Percentiles rank a stretch among this genome's conserved stretches.
Evolutionary conservation across 2,329 filamentous ascomycete genomes (phyloP).

Genomic region (Exophiala phaeomuriformis): DNA sequence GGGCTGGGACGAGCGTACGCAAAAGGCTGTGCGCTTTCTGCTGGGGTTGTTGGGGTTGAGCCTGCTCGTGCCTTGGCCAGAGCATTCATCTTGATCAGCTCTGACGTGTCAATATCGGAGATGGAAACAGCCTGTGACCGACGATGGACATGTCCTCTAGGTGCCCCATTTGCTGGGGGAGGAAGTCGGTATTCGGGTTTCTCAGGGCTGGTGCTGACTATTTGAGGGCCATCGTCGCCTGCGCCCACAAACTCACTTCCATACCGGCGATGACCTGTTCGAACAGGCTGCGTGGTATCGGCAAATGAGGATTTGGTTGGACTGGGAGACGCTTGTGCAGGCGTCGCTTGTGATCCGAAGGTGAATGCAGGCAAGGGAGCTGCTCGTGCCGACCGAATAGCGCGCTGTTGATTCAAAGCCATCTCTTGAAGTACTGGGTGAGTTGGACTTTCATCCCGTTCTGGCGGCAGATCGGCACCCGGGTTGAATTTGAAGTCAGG

Average conservation of each 20-base stretch:
- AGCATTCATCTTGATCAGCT: conserved; percentile 57
- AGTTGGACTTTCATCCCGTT: conserved; percentile 22
- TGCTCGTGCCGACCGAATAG: conserved; percentile 23
- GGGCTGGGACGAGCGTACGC: conserved; percentile 28
- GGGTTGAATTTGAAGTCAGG: conserved; percentile 29
- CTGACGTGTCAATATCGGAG: conserved; percentile 60
- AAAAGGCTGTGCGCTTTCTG: conserved; percentile 31
- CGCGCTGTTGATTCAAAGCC: conserved; percentile 27
- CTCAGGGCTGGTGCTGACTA: conserved; percentile 32
- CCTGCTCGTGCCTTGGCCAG: conserved; percentile 48
- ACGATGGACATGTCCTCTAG: conserved; percentile 69
- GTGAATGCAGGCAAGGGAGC: conserved; percentile 27
- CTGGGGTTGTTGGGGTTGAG: conserved; percentile 52
- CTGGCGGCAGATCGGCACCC: conserved; percentile 22
- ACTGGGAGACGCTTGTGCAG: conserved; percentile 21
- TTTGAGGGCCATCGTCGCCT: conserved; percentile 39
- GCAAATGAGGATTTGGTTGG: conserved; percentile 23
- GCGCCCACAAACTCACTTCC: conserved; percentile 79
- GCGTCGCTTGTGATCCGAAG: conserved; percentile 16
- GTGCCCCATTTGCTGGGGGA: conserved; percentile 42
- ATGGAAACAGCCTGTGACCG: conserved; percentile 75
- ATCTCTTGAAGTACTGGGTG: conserved; percentile 29
- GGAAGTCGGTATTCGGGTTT: conserved; percentile 29
- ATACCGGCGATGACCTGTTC: conserved; percentile 60
- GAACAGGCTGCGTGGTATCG: conserved; percentile 11